Conservation (phyloP, 768 basidiomycete genomes). For the Lactarius akahatsu region DNA sequence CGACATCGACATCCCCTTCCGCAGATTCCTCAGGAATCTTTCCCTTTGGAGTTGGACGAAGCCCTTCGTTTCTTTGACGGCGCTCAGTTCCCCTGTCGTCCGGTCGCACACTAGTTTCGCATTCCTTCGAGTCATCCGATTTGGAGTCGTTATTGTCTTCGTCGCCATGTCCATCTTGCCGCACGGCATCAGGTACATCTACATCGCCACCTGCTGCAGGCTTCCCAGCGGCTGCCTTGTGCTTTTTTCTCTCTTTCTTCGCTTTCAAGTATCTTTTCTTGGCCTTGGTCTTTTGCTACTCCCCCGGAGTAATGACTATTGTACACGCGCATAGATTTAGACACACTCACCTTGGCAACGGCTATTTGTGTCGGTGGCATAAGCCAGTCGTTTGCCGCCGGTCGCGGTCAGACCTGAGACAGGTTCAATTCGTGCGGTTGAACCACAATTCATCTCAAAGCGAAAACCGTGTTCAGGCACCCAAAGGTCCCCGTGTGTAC, state of each 20-base stretch:
- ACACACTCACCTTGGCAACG: constrained; percentile 28
- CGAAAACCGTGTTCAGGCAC: constrained; percentile 15
- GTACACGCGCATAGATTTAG: too few species aligned
- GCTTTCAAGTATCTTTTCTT: constrained; percentile 71
- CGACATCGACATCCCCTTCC: background rate
- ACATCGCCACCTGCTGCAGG: constrained; percentile 28
- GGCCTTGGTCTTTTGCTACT: constrained; percentile 63
- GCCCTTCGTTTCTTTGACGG: background rate
- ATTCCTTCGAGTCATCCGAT: background rate
- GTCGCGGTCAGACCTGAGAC: constrained; percentile 13
- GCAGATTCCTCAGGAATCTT: constrained; percentile 13
- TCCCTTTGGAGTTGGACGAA: background rate
- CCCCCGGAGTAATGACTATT: background rate
- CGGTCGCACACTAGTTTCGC: background rate
- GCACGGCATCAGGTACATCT: constrained; percentile 32
- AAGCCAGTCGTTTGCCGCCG: constrained; percentile 14
- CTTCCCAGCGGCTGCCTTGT: constrained; percentile 36
- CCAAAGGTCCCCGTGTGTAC: background rate
- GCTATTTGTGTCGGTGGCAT: constrained; percentile 8
- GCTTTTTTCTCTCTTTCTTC: constrained; percentile 67
- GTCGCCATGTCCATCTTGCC: constrained; percentile 10
- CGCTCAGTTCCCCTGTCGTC: too few species aligned
- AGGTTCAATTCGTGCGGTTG: constrained; percentile 18
- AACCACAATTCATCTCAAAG: constrained; percentile 11
- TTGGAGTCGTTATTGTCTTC: background rate